A percentile compares a stretch with the other conserved stretches of the same genome.
Conservation (phyloP, 1,284 basidiomycete genomes). For the Ustilago nuda region DNA sequence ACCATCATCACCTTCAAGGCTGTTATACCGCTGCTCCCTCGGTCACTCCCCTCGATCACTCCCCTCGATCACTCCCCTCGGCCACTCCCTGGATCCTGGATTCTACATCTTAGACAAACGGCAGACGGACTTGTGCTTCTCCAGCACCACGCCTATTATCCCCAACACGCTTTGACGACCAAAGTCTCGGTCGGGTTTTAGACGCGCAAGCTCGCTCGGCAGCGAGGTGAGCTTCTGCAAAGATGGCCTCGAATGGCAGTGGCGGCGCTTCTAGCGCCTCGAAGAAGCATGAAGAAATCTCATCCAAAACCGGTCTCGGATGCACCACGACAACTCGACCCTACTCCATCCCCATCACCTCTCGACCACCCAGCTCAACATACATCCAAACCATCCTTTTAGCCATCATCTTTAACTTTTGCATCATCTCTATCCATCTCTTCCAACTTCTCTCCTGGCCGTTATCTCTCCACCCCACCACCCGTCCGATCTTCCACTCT, state of each 20-base stretch:
- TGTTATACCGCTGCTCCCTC: neutral
- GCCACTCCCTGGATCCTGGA: neutral
- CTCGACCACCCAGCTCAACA: constrained; percentile 29
- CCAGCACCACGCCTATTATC: neutral
- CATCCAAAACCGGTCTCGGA: constrained; percentile 42
- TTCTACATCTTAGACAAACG: neutral
- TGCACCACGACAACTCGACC: constrained; percentile 9
- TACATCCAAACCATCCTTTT: constrained; percentile 50
- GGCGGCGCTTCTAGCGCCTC: constrained; percentile 2
- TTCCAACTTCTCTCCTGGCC: constrained; percentile 54
- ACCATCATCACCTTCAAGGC: neutral
- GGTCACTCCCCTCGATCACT: neutral
- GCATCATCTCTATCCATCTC: constrained; percentile 49
- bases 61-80: neutral
- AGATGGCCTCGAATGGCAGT: neutral
- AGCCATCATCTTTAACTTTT: constrained; percentile 53
- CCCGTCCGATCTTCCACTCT: constrained; percentile 34
- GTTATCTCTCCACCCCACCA: constrained; percentile 38
- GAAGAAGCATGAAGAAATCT: constrained; percentile 12
- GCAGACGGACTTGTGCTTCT: neutral
- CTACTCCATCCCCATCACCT: constrained; percentile 48
- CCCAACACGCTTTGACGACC: neutral
- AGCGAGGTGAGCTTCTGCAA: neutral
- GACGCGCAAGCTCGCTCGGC: too few relatives aligned
- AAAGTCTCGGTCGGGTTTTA: too few relatives aligned